Evolutionary conservation across 805 yeast genomes (phyloP).

Genomic region (Zygotorulaspora sp.): DNA sequence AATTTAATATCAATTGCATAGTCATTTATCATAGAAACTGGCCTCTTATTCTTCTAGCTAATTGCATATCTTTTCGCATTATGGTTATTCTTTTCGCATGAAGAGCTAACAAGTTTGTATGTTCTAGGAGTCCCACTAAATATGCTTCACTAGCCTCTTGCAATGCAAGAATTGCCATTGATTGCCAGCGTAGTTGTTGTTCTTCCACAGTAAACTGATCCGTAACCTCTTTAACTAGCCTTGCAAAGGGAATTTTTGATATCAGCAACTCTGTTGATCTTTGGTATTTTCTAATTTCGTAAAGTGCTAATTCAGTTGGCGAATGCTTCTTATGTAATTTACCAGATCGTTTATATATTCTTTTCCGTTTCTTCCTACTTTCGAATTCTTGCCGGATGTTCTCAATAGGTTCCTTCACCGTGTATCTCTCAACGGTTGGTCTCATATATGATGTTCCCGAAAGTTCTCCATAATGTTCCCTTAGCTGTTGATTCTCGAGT

Average conservation of each 20-base stretch:
- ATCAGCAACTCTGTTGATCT: slow-evolving; percentile 62
- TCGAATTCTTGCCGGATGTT: slow-evolving; percentile 5
- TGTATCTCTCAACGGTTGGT: slow-evolving; percentile 4
- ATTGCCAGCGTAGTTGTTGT: slow-evolving; percentile 69
- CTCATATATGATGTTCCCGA: slow-evolving; percentile 1
- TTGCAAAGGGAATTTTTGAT: slow-evolving; percentile 71
- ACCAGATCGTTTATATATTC: slow-evolving; percentile 35
- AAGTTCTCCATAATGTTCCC: slow-evolving; percentile 17
- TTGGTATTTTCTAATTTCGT: slow-evolving; percentile 67
- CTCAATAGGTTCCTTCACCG: not conserved
- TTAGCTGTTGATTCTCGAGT: slow-evolving; percentile 16
- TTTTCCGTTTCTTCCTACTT: slow-evolving; percentile 11
- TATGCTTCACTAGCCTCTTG: slow-evolving; percentile 83
- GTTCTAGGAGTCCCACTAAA: slow-evolving; percentile 66
- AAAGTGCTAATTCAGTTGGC: slow-evolving; percentile 63
- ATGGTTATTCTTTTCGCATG: slow-evolving; percentile 83
- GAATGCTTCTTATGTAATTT: slow-evolving; percentile 42
- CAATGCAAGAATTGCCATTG: slow-evolving; percentile 68
- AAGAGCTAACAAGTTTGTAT: slow-evolving; percentile 69
- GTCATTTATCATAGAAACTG: slow-evolving; percentile 24
- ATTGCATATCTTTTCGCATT: slow-evolving; percentile 76
- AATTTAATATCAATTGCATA: slow-evolving; percentile 3
- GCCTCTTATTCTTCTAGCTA: slow-evolving; percentile 75
- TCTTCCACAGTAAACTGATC: slow-evolving; percentile 45
- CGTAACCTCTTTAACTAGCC: slow-evolving; percentile 70